Evolutionary conservation across 805 yeast species (phyloP).

Genomic region (Kluyveromyces starmeri): DNA sequence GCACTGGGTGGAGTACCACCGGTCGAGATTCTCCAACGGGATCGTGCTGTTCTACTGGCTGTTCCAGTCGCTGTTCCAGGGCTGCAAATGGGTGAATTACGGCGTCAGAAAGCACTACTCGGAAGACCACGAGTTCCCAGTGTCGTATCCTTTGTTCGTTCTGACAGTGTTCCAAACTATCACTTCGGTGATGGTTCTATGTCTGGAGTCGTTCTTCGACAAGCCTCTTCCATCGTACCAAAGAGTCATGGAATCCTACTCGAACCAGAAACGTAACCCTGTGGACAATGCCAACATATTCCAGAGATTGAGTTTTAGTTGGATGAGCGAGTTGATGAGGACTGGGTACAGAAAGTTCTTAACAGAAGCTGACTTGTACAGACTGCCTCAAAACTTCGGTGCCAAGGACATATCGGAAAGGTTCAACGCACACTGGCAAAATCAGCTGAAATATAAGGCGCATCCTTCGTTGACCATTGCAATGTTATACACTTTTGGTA

Average conservation of each 20-base stretch:
- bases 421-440: conserved; percentile 54
- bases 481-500: conserved; percentile 63
- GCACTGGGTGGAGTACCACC: conserved; percentile 65
- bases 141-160: conserved; percentile 20
- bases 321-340: conserved; percentile 85
- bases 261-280: conserved; percentile 29
- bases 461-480: conserved; percentile 50
- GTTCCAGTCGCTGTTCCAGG: conserved; percentile 39
- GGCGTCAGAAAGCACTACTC: conserved; percentile 29
- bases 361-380: conserved; percentile 60
- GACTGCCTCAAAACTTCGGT: conserved; percentile 58
- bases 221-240: conserved; percentile 37
- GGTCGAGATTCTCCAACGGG: conserved; percentile 57
- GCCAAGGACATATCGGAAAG: conserved; percentile 41
- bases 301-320: conserved; percentile 68
- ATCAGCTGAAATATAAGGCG: conserved; percentile 38
- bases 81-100: conserved; percentile 36
- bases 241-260: conserved; percentile 23
- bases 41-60: conserved; percentile 71
- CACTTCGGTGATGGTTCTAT: conserved; percentile 26
- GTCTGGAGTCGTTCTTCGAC: conserved; percentile 33
- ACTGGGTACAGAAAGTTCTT: conserved; percentile 60
- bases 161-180: conserved; percentile 28
- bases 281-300: conserved; percentile 49
- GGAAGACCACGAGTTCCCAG: conserved; percentile 17